These are phyloP conservation scores for Epithele typhae DNA, from an alignment of 768 basidiomycete species.

Conservation along the genomic window DNA sequence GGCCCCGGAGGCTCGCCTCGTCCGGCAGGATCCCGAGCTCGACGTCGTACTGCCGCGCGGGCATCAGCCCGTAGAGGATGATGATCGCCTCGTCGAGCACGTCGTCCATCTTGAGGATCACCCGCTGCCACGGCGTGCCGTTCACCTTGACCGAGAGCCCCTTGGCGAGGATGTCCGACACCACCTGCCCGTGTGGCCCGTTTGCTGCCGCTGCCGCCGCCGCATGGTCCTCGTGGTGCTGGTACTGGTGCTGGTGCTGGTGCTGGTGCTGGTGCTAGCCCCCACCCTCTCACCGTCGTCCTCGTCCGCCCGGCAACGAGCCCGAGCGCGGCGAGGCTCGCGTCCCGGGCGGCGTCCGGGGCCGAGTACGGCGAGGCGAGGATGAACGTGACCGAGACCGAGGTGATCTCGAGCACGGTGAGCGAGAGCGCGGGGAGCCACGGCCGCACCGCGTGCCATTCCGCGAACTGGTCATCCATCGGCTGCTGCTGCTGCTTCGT, in stretches of 20 bases:
- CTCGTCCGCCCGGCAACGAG: slow-evolving; percentile 35
- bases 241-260: neutral
- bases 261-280: slow-evolving; percentile 18
- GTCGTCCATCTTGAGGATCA: slow-evolving; percentile 77
- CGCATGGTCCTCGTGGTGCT: neutral
- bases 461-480: slow-evolving; percentile 20
- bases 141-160: slow-evolving; percentile 82
- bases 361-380: slow-evolving; percentile 52
- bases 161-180: slow-evolving; percentile 65
- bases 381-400: slow-evolving; percentile 74
- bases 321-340: slow-evolving; percentile 41
- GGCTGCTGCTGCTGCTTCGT: no score
- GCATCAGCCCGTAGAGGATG: slow-evolving; percentile 85
- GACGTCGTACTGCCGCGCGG: slow-evolving; percentile 87
- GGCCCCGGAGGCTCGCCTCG: slow-evolving; percentile 51
- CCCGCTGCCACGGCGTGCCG: slow-evolving; percentile 70
- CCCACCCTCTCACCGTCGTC: slow-evolving; percentile 31
- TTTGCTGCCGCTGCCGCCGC: slow-evolving; percentile 15
- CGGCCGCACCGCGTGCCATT: slow-evolving; percentile 74
- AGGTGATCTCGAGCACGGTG: slow-evolving; percentile 74
- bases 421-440: slow-evolving; percentile 73
- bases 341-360: slow-evolving; percentile 46
- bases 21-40: slow-evolving; percentile 71
- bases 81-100: slow-evolving; percentile 84
- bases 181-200: slow-evolving; percentile 32